Conservation (phyloP, 2,329 filamentous ascomycete species). For the Fusarium pseudoanthophilum region DNA sequence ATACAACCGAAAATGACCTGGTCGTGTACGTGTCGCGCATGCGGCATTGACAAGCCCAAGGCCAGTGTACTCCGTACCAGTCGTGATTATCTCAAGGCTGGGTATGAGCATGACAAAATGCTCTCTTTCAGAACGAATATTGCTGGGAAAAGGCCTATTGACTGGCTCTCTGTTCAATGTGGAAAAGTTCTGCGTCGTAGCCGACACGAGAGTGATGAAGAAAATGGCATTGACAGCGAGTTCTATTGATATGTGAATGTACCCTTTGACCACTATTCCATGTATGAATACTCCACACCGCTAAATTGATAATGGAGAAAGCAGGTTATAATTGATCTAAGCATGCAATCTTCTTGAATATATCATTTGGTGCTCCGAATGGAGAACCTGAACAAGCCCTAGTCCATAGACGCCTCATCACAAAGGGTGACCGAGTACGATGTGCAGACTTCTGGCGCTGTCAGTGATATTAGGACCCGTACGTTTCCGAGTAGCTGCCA, state of each 20-base stretch:
- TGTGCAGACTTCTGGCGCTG: accelerated
- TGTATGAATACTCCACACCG: background rate
- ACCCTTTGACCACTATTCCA: background rate
- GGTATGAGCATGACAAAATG: background rate
- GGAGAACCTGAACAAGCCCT: background rate
- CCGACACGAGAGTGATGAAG: accelerated
- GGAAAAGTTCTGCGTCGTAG: accelerated
- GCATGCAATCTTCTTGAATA: accelerated
- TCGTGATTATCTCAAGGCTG: accelerated
- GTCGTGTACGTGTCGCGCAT: background rate
- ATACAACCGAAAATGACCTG: too few species aligned
- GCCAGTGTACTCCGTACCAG: too few species aligned
- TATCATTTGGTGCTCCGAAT: accelerated
- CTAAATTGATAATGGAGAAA: accelerated
- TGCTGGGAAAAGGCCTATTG: accelerated
- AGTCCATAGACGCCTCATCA: too few species aligned
- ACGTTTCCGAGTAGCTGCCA: accelerated
- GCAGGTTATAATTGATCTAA: accelerated
- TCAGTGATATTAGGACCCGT: accelerated
- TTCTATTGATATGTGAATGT: background rate
- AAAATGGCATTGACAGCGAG: background rate
- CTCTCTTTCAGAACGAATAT: accelerated
- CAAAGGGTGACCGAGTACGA: accelerated
- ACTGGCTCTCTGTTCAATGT: accelerated
- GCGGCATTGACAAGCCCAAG: background rate